Base-by-base conservation (phyloP, 768 basidiomycete genomes). In the Dacryopinax spathularia region DNA sequence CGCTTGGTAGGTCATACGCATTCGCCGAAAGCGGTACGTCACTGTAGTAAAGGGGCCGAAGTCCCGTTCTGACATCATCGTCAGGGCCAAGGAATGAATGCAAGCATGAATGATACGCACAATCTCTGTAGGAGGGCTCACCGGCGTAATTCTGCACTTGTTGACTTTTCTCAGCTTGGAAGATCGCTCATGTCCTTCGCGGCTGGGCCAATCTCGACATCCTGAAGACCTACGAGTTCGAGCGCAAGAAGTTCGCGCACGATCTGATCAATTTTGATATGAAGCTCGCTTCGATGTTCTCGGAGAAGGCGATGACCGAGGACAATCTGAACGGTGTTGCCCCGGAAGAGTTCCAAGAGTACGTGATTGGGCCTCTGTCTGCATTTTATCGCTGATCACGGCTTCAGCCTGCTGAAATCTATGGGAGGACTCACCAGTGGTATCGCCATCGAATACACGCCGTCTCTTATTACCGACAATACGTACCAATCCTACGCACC, bases 261-360 rank as follows among this genome's bases (percentile, higher is more conserved):
- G 86, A 88, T 63, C 77, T 91, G 64, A 89, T 89, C 64, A 68
- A 79, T 56, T 88, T 87, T 68, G 88, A 89, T 70, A 82, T 80
- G 66, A 70, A 84, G 64, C 86, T 83, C 65, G 78, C 85, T 7
- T 75, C 77, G 15, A 73, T 87, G n/a, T 87, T 87, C 71, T 87
- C 86, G 22, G 81, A 81, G 37, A 85, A 85, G 70, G 84, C 86
- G 2, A 76, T 77, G 33, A 83, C 81, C 4, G 73, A 74, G 34
- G 73, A 72, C 5, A 70, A 77, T 60, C 69, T 75, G 62, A 76
- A 79, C 37, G 82, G 83, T 22, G 80, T 73, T 1, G 66, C 67
- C 5, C 80, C 80, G 62, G 76, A 78, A 34, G 78, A 81, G 34
- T 82, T 84, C 69, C 68, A 80, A 18, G 68, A 73, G 80, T 77